Evolutionary conservation across 345 rosid genomes (phyloP), one percentile per base, ranked within the genome.

Genomic region (Populus ilicifolia): DNA sequence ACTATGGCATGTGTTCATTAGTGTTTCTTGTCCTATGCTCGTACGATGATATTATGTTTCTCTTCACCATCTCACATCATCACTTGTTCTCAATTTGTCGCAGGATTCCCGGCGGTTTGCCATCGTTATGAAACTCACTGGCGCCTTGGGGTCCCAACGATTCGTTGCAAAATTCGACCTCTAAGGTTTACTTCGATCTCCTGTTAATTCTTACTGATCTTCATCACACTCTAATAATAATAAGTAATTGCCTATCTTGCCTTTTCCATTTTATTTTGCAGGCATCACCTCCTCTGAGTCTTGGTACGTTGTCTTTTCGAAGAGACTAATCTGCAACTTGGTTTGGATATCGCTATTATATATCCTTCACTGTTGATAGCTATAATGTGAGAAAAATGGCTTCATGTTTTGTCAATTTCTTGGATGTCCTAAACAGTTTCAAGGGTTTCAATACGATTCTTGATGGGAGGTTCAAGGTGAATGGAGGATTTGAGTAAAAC

Each of bases 91-190:
- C 18, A 41, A 59, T 39, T 1, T 39, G 5, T 18, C 20, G n/a
- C 6, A 94, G 97, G 99, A 70, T 95, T 95, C 85, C 93, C 99
- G 1, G 98, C 99, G 1, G 98, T 98, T 23, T 95, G 99, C 76
- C 99, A 92, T 74, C 89, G 97, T 9, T 95, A 84, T 6, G 99
- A 93, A 83, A 97, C 99, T 71, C 96, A 95, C 79, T 96, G 87
- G 83, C 89, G 85, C 78, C 87, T 93, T n/a, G 92, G 98, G 0
- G 92, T 90, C n/a, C 93, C 94, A 8, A 92, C 92, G 25, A 90
- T 93, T 78, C 90, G 91, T 8, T 95, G 94, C 89, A 95, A 93
- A 92, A 85, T 93, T 80, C 89, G 97, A 5, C 90, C 98, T 16
- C 83, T 93, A 56, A 89, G 98, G 98, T 87, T 75, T 63, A 20